These are phyloP conservation scores for Knufia petricola DNA, from an alignment of 2,329 filamentous ascomycete genomes.

Conservation along the genomic window DNA sequence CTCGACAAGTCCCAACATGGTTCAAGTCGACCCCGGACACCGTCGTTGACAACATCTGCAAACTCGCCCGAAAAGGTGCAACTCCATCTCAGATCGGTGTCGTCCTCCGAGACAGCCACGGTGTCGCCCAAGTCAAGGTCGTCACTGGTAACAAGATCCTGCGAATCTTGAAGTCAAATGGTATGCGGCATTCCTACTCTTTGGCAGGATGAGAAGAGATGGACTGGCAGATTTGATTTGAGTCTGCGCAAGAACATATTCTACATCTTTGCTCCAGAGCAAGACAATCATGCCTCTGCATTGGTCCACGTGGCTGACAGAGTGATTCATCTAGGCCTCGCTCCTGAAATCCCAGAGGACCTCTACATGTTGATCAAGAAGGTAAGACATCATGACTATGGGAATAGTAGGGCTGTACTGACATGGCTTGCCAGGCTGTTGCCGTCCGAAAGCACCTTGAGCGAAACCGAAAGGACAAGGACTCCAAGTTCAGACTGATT, in stretches of 20 bases:
- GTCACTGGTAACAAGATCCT: constrained; percentile 99
- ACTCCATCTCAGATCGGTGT: constrained; percentile 99
- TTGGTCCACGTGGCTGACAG: constrained; percentile 75
- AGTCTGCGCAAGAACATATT: constrained; percentile 10
- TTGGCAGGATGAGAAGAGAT: constrained; percentile 22
- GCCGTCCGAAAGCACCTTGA: constrained; percentile 99
- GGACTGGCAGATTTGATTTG: constrained; percentile 13
- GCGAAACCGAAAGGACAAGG: constrained; percentile 99
- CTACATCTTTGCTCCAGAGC: constrained; percentile 6
- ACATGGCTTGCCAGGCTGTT: constrained; percentile 56
- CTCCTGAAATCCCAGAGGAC: constrained; percentile 97
- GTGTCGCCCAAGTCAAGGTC: constrained; percentile 94
- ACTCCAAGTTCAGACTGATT: constrained; percentile 99
- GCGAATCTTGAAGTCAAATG: constrained; percentile 92
- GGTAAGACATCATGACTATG: constrained; percentile 44
- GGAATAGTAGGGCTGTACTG: not conserved
- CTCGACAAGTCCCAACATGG: constrained; percentile 84
- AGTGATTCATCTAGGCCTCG: constrained; percentile 90
- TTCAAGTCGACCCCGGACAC: constrained; percentile 98
- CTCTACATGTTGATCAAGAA: constrained; percentile 99
- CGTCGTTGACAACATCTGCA: constrained; percentile 98
- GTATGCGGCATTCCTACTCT: constrained; percentile 54
- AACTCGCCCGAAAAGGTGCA: constrained; percentile 97
- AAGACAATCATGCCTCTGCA: constrained; percentile 59
- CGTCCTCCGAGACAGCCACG: constrained; percentile 94